Base-by-base conservation (phyloP, 2,329 filamentous ascomycete species). In the Colletotrichum lupini region DNA sequence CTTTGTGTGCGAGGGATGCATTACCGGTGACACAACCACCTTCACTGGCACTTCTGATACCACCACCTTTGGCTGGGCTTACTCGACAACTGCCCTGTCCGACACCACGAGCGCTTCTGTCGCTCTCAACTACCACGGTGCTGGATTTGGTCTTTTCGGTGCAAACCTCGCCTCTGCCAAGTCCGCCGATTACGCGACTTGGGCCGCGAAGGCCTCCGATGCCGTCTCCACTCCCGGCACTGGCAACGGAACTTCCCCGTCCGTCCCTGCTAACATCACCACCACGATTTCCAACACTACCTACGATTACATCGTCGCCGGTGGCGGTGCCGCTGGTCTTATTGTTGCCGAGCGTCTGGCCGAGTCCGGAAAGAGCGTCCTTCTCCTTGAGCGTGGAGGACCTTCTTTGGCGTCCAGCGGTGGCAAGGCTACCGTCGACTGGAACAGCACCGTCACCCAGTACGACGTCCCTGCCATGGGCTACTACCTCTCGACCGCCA, bases 1-100 rank as follows among this genome's bases (percentile, higher is more conserved):
- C 11, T 88, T 87, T 79, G 79, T 88, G 55, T 88, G 86, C 79
- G 77, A 78, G 62, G 79, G 80, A 58, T 85, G 84, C 75, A 77
- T 83, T 64, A 79, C 77, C 11, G 75, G 75, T 5, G 80, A 81
- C 67, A 75, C 78, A 1, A 76, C 76, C 35, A 76, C 78, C 56
- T 78, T 80, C 46, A 63, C 62, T 4, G 59, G 67, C 35, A 73
- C 67, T 1, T 46, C 71, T 16, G 71, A 69, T 30, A 64, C 62
- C n/a, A 56, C 66, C 5, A 71, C 67, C 35, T 71, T 75, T 42
- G 73, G 73, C 42, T 75, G 71, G 71, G 73, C 73, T 19, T 67
- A 71, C 71, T 74, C 71, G 37, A 74, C 59, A 46, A 65, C 70
- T 1, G 74, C 75, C 7, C 74, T 77, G 28, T 67, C 73, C 8